phyloP scores from a whole-genome alignment of 2,329 filamentous ascomycete species.

The Hypomyces rosellus region DNA sequence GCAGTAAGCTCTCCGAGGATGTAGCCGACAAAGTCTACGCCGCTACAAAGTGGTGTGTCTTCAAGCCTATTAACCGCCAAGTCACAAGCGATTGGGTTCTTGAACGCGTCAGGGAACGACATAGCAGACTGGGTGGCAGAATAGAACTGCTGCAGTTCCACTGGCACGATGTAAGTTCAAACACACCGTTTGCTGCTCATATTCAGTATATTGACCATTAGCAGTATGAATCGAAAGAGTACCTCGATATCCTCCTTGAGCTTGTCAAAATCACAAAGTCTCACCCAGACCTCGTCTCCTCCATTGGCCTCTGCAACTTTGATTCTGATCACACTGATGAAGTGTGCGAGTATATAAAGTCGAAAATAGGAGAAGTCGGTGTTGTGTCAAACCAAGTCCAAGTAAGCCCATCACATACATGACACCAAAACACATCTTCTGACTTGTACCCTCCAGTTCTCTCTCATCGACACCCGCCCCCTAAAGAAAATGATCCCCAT shows the following conservation, averaged over 20 bases:
- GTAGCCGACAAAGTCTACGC: slow-evolving; percentile 14
- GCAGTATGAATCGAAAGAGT: slow-evolving; percentile 19
- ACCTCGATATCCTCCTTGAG: slow-evolving; percentile 27
- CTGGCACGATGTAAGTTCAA: slow-evolving; percentile 17
- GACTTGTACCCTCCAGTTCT: slow-evolving; percentile 11
- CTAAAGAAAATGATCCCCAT: slow-evolving; percentile 15
- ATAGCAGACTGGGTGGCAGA: slow-evolving; percentile 13
- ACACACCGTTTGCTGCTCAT: slow-evolving; percentile 17
- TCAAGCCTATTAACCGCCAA: slow-evolving; percentile 15
- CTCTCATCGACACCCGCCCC: slow-evolving; percentile 19
- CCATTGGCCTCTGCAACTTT: slow-evolving; percentile 21
- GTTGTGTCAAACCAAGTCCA: slow-evolving; percentile 23
- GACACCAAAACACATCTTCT: background rate
- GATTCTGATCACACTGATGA: slow-evolving; percentile 16
- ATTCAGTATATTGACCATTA: slow-evolving; percentile 18
- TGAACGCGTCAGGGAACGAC: slow-evolving; percentile 15
- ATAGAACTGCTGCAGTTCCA: slow-evolving; percentile 20
- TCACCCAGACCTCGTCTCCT: slow-evolving; percentile 15
- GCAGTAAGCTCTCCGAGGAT: slow-evolving; percentile 6
- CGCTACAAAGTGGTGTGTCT: slow-evolving; percentile 26
- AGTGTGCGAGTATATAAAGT: slow-evolving; percentile 26
- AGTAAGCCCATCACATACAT: slow-evolving; percentile 15
- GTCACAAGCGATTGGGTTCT: slow-evolving; percentile 15
- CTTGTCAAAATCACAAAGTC: slow-evolving; percentile 30
- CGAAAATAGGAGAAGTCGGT: slow-evolving; percentile 17